Evolutionary conservation across 345 rosid genomes (phyloP).

Genomic region (Abelmoschus esculentus): DNA sequence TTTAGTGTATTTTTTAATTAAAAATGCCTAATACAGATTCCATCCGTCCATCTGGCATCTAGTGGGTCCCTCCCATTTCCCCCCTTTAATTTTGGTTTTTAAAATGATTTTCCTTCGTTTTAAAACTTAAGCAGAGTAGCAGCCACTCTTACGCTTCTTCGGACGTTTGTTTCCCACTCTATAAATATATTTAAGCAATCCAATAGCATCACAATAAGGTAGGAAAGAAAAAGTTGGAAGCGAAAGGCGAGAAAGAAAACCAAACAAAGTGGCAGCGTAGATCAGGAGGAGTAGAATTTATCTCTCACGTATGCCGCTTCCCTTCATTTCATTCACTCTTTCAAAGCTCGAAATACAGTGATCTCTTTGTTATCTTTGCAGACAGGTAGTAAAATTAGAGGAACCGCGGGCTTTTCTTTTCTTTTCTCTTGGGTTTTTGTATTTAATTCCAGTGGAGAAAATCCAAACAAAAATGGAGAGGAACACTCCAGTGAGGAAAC

Average conservation of each 20-base stretch:
- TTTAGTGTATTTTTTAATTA: too few relatives aligned
- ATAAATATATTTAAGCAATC: slow-evolving; percentile 4
- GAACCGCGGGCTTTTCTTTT: background rate
- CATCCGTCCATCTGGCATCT: background rate
- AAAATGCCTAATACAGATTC: background rate
- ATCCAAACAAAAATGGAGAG: slow-evolving; percentile 49
- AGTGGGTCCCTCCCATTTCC: background rate
- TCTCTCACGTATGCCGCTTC: slow-evolving; percentile 5
- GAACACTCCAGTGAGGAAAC: slow-evolving; percentile 69
- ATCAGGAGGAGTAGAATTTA: slow-evolving; percentile 9
- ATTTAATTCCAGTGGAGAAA: background rate
- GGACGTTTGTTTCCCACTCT: background rate
- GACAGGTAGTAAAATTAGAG: background rate
- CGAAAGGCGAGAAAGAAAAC: background rate
- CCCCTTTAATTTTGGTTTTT: background rate
- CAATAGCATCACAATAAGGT: background rate
- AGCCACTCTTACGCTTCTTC: slow-evolving; percentile 10
- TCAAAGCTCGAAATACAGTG: slow-evolving; percentile 2
- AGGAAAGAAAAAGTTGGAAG: too few relatives aligned
- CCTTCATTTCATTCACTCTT: background rate
- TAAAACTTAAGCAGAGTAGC: slow-evolving; percentile 30
- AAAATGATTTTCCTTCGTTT: slow-evolving; percentile 26
- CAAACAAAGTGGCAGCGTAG: slow-evolving; percentile 28
- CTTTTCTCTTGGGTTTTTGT: background rate
- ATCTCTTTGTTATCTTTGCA: background rate